Evolutionary conservation across 2,329 filamentous ascomycete genomes (phyloP).

Genomic region (Aureobasidium pullulans): DNA sequence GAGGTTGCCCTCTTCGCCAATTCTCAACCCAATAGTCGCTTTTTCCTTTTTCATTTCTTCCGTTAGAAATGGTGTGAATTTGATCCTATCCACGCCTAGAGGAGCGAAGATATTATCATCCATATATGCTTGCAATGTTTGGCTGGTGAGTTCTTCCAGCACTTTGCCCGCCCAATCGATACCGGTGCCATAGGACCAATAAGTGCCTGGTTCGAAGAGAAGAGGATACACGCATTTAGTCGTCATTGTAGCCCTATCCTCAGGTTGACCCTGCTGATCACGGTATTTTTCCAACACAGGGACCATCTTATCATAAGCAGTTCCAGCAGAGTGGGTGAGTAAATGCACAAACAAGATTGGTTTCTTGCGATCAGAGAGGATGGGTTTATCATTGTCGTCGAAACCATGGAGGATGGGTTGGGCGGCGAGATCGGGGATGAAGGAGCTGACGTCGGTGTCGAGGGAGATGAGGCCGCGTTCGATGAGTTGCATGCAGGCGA

Average conservation of each 20-base stretch:
- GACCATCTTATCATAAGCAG: constrained; percentile 38
- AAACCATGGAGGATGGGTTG: constrained; percentile 45
- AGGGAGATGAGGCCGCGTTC: constrained; percentile 44
- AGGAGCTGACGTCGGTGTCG: constrained; percentile 36
- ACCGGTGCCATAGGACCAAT: constrained; percentile 45
- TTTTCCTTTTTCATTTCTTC: constrained; percentile 17
- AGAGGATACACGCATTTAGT: constrained; percentile 40
- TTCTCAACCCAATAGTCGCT: constrained; percentile 20
- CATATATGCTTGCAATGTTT: constrained; percentile 38
- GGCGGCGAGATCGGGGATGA: constrained; percentile 43
- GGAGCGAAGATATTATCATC: constrained; percentile 39
- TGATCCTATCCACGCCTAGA: constrained; percentile 33
- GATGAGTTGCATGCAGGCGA: constrained; percentile 49
- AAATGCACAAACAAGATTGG: constrained; percentile 46
- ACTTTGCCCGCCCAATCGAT: constrained; percentile 49
- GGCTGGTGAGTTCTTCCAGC: constrained; percentile 41
- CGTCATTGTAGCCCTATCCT: constrained; percentile 20
- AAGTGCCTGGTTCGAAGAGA: constrained; percentile 43
- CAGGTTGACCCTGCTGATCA: constrained; percentile 16
- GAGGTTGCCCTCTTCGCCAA: constrained; percentile 16
- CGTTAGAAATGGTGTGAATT: constrained; percentile 22
- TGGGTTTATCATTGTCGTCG: constrained; percentile 32
- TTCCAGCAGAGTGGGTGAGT: constrained; percentile 46
- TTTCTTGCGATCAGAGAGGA: constrained; percentile 26
- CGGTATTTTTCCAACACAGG: constrained; percentile 19